Conservation (phyloP, 2,329 filamentous ascomycete genomes). For the Aureobasidium melanogenum region DNA sequence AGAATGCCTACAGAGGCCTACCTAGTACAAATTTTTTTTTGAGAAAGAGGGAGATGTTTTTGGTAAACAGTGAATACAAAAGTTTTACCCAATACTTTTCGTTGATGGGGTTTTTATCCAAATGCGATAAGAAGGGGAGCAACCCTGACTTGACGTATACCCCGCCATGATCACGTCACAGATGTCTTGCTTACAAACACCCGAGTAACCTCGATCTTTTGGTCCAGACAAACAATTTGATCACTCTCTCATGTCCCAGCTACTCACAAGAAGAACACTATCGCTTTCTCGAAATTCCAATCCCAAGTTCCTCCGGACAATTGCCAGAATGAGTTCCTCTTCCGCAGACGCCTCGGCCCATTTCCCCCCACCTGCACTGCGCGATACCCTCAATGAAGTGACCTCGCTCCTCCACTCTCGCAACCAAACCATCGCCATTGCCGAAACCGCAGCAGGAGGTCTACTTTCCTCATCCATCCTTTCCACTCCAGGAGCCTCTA, state of each 20-base stretch:
- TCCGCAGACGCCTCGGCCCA: slow-evolving; percentile 9
- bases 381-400: slow-evolving; percentile 40
- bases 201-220: not conserved
- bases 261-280: not conserved
- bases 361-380: slow-evolving; percentile 36
- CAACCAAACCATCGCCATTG: slow-evolving; percentile 50
- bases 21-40: too few species aligned
- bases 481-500: slow-evolving; percentile 48
- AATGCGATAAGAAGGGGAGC: not conserved
- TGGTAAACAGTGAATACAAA: too few species aligned
- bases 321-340: not conserved
- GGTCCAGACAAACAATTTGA: not conserved
- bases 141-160: not conserved
- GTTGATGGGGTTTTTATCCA: too few species aligned
- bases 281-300: not conserved
- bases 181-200: slow-evolving; percentile 1
- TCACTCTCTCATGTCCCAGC: not conserved
- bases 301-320: not conserved
- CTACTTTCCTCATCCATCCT: slow-evolving; percentile 52
- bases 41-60: too few species aligned
- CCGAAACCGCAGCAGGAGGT: slow-evolving; percentile 56
- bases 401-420: slow-evolving; percentile 44
- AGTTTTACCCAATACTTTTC: too few species aligned
- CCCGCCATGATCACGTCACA: not conserved
- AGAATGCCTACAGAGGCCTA: too few species aligned